Evolutionary conservation across 2,329 filamentous ascomycete species (phyloP).

Genomic region (Fusarium sacchari): DNA sequence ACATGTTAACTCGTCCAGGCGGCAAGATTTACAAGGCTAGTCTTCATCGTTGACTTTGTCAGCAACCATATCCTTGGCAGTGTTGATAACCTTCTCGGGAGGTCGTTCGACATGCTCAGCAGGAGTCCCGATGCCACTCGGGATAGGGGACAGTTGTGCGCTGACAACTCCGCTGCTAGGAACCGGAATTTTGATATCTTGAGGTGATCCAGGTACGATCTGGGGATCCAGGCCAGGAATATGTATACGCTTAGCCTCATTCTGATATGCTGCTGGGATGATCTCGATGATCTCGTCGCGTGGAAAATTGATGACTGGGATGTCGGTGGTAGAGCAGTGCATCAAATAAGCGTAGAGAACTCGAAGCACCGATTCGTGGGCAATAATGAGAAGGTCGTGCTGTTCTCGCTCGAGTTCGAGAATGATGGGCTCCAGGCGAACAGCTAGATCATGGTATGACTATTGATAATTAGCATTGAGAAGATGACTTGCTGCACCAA

Average conservation of each 20-base stretch:
- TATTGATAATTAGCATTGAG: conserved; percentile 49
- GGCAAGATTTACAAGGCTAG: conserved; percentile 39
- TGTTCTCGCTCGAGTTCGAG: conserved; percentile 96
- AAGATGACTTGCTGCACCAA: background rate
- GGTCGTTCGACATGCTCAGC: conserved; percentile 56
- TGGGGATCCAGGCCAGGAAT: conserved; percentile 75
- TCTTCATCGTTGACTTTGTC: conserved; percentile 65
- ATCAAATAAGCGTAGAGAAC: conserved; percentile 98
- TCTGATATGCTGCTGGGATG: conserved; percentile 96
- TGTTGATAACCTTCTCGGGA: conserved; percentile 62
- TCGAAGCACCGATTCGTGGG: conserved; percentile 95
- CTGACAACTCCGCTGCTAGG: conserved; percentile 54
- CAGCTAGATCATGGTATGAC: conserved; percentile 99
- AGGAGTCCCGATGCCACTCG: conserved; percentile 58
- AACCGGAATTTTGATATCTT: conserved; percentile 83
- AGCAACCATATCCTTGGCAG: conserved; percentile 59
- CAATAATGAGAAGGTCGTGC: conserved; percentile 97
- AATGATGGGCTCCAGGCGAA: conserved; percentile 96
- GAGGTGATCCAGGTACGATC: conserved; percentile 80
- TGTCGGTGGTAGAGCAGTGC: conserved; percentile 96
- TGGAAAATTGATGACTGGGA: conserved; percentile 91
- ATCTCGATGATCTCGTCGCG: conserved; percentile 99
- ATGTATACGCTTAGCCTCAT: conserved; percentile 89
- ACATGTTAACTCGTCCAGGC: background rate
- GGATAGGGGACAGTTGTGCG: conserved; percentile 59